These are phyloP conservation scores for Bacterosira constricta DNA, from an alignment of 108 stramenopile genomes.

Conservation along the genomic window DNA sequence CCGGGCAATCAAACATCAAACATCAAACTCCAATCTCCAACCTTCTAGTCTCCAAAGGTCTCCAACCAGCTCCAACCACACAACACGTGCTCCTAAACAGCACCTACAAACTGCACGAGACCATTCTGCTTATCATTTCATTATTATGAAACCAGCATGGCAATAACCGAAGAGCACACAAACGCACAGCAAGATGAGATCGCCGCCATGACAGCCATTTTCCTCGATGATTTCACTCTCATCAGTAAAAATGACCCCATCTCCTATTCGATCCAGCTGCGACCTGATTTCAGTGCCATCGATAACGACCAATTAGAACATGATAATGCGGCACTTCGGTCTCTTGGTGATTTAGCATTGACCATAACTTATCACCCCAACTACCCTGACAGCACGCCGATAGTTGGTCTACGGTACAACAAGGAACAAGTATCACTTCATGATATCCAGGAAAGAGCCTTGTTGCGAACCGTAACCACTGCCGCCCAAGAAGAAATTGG, in stretches of 20 bases:
- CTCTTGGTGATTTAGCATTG: constrained; percentile 20
- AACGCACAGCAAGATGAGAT: constrained; percentile 80
- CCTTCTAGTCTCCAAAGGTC: too few relatives aligned
- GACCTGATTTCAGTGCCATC: constrained; percentile 31
- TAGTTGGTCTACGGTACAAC: constrained; percentile 48
- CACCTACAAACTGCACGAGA: too few relatives aligned
- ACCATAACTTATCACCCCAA: constrained; percentile 58
- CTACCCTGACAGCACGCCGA: constrained; percentile 63
- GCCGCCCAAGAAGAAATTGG: constrained; percentile 58
- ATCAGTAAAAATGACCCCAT: constrained; percentile 59
- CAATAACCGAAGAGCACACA: too few relatives aligned
- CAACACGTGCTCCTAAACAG: too few relatives aligned
- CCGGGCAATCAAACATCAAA: too few relatives aligned
- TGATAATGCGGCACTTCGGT: neutral
- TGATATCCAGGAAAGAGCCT: constrained; percentile 23
- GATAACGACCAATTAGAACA: neutral
- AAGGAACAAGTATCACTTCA: constrained; percentile 59
- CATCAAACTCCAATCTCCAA: too few relatives aligned
- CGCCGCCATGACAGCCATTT: constrained; percentile 64
- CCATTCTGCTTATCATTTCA: too few relatives aligned
- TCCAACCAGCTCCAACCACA: too few relatives aligned
- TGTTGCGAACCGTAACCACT: constrained; percentile 33
- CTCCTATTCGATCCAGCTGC: constrained; percentile 49
- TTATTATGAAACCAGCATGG: too few relatives aligned
- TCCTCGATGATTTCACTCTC: constrained; percentile 61